Base-by-base conservation (phyloP, 805 yeast genomes). In the Danielia oregonensis region DNA sequence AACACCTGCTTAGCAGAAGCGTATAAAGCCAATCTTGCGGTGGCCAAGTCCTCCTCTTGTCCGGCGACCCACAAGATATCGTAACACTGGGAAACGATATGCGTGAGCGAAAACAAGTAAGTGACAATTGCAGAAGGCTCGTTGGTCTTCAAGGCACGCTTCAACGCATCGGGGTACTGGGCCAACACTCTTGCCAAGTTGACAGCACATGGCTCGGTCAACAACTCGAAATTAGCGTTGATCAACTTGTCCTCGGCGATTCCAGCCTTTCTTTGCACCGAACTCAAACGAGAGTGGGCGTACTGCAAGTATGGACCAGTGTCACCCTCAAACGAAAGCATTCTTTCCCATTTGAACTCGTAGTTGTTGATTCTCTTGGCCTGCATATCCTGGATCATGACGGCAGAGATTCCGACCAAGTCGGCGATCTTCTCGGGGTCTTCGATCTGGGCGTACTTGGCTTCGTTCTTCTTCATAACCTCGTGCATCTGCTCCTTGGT, bases 361-460 rank as follows among this genome's bases (percentile, higher is more conserved):
- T 93, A 93, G 69, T 93, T 91, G 72, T 91, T 88, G 64, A 91
- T 77, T 65, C 99, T 83, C 71, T 93, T 93, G 42, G 95, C 80
- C 66, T 86, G 94, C 97, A 93, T 89, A 65, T 93, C 99, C 74
- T 93, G 99, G 55, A 93, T 86, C 96, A 93, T 89, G 42, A 93
- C 95, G 5, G 98, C 98, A 19, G 96, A 83, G 39, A 93, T 84
- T 59, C 98, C 99, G 40, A 93, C 81, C 52, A 87, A 73, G 63
- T 93, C 97, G 39, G 98, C 97, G 54, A 93, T 84, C 59, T 79
- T 79, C 40, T 91, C 97, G 23, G 97, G 98, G 58, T 89, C 78
- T 57, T 82, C 93, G 49, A 91, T 86, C 67, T 87, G 96, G 8
- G 91, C 82, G 57, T 88, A 93, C 65, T 93, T 93, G 48, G 72